Evolutionary conservation across 805 yeast species (phyloP).

Genomic region (Novakomyces olei): DNA sequence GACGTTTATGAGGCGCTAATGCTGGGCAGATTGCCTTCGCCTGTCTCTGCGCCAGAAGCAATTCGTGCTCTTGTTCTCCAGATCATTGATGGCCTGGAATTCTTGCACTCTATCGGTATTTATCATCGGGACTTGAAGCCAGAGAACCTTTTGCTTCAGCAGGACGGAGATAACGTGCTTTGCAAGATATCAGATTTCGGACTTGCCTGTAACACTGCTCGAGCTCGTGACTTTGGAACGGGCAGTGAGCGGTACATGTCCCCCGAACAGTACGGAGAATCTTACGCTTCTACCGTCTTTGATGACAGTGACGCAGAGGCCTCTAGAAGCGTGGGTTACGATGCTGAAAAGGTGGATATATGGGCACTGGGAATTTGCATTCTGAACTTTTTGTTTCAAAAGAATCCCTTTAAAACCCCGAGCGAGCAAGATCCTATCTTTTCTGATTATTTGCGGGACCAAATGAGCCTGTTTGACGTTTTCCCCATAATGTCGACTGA

Average conservation of each 20-base stretch:
- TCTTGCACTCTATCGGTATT: constrained; percentile 62
- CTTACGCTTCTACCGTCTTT: no score
- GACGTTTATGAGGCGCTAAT: constrained; percentile 75
- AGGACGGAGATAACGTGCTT: constrained; percentile 32
- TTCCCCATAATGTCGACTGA: constrained; percentile 77
- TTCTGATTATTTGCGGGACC: constrained; percentile 60
- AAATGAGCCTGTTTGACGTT: constrained; percentile 79
- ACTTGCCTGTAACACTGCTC: constrained; percentile 41
- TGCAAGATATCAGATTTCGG: constrained; percentile 72
- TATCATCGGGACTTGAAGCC: constrained; percentile 93
- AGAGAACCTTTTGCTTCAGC: constrained; percentile 57
- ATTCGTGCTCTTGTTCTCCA: constrained; percentile 43
- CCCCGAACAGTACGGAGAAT: constrained; percentile 66
- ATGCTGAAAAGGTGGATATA: constrained; percentile 42
- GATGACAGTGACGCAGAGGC: no score
- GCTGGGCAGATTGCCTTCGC: constrained; percentile 69
- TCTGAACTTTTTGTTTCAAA: constrained; percentile 55
- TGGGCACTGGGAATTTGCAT: constrained; percentile 74
- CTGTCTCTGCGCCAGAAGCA: constrained; percentile 38
- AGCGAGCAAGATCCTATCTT: constrained; percentile 47
- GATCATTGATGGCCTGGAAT: constrained; percentile 58
- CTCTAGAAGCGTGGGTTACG: constrained; percentile 22
- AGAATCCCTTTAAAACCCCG: constrained; percentile 83
- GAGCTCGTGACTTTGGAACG: constrained; percentile 52
- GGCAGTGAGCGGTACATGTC: constrained; percentile 87